Percentiles rank a stretch among this genome's conserved stretches.
Evolutionary conservation across 805 yeast species (phyloP).

Genomic region (Candida insectorum): DNA sequence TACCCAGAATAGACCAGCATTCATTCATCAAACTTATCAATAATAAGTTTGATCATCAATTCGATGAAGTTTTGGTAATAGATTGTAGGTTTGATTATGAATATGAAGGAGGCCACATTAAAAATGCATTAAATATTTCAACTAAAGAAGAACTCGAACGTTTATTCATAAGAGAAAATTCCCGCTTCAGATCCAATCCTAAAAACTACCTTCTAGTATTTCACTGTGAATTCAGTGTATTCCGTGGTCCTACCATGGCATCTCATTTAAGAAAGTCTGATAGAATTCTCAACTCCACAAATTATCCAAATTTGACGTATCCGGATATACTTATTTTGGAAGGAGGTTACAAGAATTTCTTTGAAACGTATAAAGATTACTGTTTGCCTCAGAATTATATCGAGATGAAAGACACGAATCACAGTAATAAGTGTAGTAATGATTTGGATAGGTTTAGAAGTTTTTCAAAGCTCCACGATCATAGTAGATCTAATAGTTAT

Average conservation of each 20-base stretch:
- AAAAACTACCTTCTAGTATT: slow-evolving; percentile 60
- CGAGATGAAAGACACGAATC: slow-evolving; percentile 63
- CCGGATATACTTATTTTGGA: slow-evolving; percentile 88
- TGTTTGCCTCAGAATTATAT: slow-evolving; percentile 80
- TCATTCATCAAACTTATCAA: slow-evolving; percentile 57
- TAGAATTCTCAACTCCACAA: slow-evolving; percentile 64
- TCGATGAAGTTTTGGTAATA: slow-evolving; percentile 56
- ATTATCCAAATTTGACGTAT: slow-evolving; percentile 77
- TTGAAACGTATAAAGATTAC: slow-evolving; percentile 49
- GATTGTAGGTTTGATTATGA: slow-evolving; percentile 96
- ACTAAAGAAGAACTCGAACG: slow-evolving; percentile 67
- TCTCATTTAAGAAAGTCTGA: slow-evolving; percentile 80
- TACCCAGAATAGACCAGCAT: slow-evolving; percentile 62
- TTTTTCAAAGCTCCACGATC: slow-evolving; percentile 39
- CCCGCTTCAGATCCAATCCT: not conserved
- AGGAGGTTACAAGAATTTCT: slow-evolving; percentile 88
- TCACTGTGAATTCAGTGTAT: slow-evolving; percentile 93
- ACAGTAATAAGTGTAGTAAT: slow-evolving; percentile 40
- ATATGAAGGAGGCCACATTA: slow-evolving; percentile 88
- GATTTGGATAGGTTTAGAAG: slow-evolving; percentile 43
- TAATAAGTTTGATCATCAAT: slow-evolving; percentile 47
- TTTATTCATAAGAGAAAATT: slow-evolving; percentile 36
- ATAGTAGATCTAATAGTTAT: slow-evolving; percentile 25
- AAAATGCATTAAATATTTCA: slow-evolving; percentile 74
- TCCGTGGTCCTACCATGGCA: slow-evolving; percentile 94